Base-by-base conservation (phyloP, 2,329 filamentous ascomycete genomes). In the Xylariaceae sp. region DNA sequence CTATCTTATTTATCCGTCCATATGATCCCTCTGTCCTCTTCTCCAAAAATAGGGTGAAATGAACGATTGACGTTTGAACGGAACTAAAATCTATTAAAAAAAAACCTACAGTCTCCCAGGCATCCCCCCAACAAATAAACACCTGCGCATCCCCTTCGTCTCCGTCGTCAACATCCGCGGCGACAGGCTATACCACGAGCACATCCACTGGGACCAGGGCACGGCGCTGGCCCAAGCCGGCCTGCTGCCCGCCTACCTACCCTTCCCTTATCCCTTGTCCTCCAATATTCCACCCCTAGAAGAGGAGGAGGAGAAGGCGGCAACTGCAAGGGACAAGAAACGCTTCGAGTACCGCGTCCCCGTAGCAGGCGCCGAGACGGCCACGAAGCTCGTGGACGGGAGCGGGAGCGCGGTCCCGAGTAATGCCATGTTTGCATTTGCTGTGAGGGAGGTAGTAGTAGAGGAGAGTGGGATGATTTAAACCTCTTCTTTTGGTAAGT, bases 201-300 rank as follows among this genome's bases (percentile, higher is more conserved):
- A 85, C 50, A 85, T 86, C 30, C 64, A 71, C 11, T 86, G 81
- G 81, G 81, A 86, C 43, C 80, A 85, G 55, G 75, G 67, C 0
- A 81, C 76, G 0, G 71, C 76, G 2, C 61, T 86, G 8, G 59
- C 67, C 5, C 81, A 85, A 54, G 57, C 82, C 2, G 81, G 76
- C 0, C 54, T 84, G 14, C 54, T 86, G 35, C 79, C 79, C 0
- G 71, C 84, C 40, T 85, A 78, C 45, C 66, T 85, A 0, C 72
- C 74, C 0, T 85, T 78, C 43, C 79, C 78, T 0, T 75, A 81
- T 51, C 48, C 68, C 0, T 47, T 79, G 0, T 60, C 66, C 0
- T 64, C 60, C 5, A 68, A 49, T 26, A 40, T n/a, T 21, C 58
- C 66, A 0, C 54, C 47, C 0, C 34, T 60, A 0, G 62, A n/a